Percentiles rank a stretch among this genome's conserved stretches.
Evolutionary conservation across 768 basidiomycete genomes (phyloP).

Genomic region (Tricholoma matsutake): DNA sequence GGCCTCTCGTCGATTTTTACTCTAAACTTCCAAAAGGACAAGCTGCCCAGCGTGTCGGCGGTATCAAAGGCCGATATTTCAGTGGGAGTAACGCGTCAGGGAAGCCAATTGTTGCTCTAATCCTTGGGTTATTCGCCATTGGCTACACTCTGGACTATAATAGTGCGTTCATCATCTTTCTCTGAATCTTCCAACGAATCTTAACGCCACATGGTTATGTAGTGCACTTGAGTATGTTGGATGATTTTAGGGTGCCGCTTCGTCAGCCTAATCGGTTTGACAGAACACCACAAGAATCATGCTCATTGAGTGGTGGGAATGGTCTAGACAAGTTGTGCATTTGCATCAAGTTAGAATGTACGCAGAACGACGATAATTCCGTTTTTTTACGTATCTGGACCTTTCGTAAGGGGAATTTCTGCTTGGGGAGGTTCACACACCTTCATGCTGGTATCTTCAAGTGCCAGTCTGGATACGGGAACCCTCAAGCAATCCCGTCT

Average conservation of each 20-base stretch:
- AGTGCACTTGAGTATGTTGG: conserved; percentile 82
- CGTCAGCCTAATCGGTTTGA: conserved; percentile 21
- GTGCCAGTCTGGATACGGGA: too few species aligned
- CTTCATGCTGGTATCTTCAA: not conserved
- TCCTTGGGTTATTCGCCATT: conserved; percentile 66
- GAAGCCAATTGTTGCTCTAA: conserved; percentile 58
- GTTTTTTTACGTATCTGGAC: not conserved
- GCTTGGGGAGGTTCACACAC: not conserved
- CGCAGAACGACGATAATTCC: conserved; percentile 1
- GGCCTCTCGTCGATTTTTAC: conserved; percentile 91
- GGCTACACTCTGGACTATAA: conserved; percentile 90
- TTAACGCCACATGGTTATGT: conserved; percentile 8
- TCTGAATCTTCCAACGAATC: conserved; percentile 1
- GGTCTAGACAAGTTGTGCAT: conserved; percentile 6
- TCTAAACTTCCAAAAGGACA: conserved; percentile 93
- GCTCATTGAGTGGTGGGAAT: conserved; percentile 50
- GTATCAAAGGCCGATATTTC: conserved; percentile 81
- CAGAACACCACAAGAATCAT: conserved; percentile 91
- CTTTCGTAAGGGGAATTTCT: not conserved
- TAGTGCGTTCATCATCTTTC: conserved; percentile 52
- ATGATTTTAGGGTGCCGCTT: not conserved
- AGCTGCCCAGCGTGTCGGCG: conserved; percentile 54
- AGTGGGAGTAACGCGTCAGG: conserved; percentile 84
- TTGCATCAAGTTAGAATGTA: conserved; percentile 13
- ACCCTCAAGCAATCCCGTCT: not conserved